phyloP scores from a whole-genome alignment of 305 asterid species.

The Vinca major region DNA sequence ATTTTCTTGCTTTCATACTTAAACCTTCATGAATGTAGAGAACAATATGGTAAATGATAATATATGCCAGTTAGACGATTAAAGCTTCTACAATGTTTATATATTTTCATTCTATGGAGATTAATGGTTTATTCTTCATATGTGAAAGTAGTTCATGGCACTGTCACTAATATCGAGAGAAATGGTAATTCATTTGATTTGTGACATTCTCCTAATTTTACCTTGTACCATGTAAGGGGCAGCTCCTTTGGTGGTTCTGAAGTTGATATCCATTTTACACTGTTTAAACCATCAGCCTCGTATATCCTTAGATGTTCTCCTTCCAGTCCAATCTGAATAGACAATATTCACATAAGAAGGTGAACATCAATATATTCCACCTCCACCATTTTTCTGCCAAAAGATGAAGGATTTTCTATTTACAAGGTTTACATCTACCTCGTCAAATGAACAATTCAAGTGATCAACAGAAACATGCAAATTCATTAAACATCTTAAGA shows the following conservation, averaged over 20 bases:
- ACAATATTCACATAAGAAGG: slow-evolving; percentile 11
- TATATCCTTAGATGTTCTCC: slow-evolving; percentile 62
- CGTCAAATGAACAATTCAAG: not conserved
- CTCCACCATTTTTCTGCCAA: not conserved
- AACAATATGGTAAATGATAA: not conserved
- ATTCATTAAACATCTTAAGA: not conserved
- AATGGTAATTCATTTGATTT: not conserved
- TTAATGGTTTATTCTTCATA: not conserved
- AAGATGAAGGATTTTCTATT: not conserved
- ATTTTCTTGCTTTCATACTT: not conserved
- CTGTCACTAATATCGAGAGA: not conserved
- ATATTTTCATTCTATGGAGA: not conserved
- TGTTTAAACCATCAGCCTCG: slow-evolving; percentile 34
- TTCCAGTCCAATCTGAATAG: slow-evolving; percentile 56
- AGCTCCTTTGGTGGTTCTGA: slow-evolving; percentile 59
- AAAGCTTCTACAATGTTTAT: not conserved
- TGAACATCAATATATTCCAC: slow-evolving; percentile 6
- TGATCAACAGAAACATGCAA: not conserved
- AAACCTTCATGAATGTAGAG: not conserved
- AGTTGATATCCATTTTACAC: slow-evolving; percentile 53
- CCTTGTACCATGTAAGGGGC: slow-evolving; percentile 96
- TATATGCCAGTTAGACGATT: not conserved
- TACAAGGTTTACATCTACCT: not conserved
- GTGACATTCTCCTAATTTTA: slow-evolving; percentile 19
- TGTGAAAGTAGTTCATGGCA: not conserved